phyloP scores from a whole-genome alignment of 2,329 filamentous ascomycete species.

The Fusarium sp. region DNA sequence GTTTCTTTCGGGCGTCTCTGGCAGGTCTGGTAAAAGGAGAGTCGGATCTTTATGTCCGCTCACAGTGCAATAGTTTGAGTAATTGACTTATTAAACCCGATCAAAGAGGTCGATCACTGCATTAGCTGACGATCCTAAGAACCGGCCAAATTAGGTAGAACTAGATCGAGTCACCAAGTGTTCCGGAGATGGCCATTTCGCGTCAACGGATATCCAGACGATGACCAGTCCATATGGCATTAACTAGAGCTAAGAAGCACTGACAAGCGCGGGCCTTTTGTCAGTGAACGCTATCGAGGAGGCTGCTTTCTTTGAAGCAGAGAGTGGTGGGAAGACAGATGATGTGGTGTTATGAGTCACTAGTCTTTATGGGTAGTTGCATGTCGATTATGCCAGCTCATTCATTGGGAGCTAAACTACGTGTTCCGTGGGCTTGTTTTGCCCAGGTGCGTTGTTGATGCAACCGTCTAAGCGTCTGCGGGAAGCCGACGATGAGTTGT shows the following conservation, averaged over 20 bases:
- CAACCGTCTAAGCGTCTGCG: background rate
- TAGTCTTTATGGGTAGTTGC: background rate
- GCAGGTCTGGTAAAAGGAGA: conserved; percentile 2
- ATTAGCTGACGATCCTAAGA: background rate
- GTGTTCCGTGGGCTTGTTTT: background rate
- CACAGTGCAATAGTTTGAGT: background rate
- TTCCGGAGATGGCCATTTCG: background rate
- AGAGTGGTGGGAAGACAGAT: conserved; percentile 4
- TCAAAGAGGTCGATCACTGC: background rate
- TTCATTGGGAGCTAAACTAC: background rate
- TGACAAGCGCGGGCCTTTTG: background rate
- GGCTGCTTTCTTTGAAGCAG: background rate
- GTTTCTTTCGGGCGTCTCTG: conserved; percentile 9
- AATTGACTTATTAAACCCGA: background rate
- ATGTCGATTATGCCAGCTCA: background rate
- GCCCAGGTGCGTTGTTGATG: conserved; percentile 1
- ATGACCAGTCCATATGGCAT: conserved; percentile 10
- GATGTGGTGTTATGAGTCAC: background rate
- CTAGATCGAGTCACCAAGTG: conserved; percentile 8
- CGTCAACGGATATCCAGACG: background rate
- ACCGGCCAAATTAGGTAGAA: background rate
- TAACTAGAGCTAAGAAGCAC: background rate
- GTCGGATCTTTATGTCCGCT: background rate
- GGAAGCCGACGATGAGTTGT: conserved; percentile 19
- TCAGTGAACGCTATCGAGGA: background rate